These are phyloP conservation scores for Raphidocelis subcapitata DNA, from an alignment of 139 green algal species.

Conservation along the genomic window DNA sequence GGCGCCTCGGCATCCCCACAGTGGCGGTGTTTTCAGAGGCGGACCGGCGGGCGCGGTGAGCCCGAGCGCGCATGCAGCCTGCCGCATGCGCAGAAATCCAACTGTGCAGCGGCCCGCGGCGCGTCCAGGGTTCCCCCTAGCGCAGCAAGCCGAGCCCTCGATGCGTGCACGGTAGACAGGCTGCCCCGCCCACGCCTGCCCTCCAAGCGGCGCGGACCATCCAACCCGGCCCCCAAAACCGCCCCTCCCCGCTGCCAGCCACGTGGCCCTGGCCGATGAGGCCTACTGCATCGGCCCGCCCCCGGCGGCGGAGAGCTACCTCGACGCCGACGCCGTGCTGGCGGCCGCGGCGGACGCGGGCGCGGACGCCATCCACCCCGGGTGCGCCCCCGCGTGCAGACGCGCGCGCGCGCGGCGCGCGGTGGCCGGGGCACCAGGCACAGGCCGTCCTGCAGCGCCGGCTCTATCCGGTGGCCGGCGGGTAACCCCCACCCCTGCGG, in stretches of 20 bases:
- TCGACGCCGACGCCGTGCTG: conserved; percentile 67
- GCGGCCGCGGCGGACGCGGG: conserved; percentile 53
- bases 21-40: conserved; percentile 83
- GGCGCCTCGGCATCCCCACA: conserved; percentile 72
- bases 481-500: no score
- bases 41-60: conserved; percentile 39
- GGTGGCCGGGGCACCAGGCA: no score
- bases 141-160: no score
- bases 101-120: background rate
- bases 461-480: no score
- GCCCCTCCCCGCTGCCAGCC: conserved; percentile 28
- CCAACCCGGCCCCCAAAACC: background rate
- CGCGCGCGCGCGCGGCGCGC: no score
- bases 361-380: conserved; percentile 69
- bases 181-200: background rate
- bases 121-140: no score
- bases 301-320: conserved; percentile 72
- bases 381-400: no score
- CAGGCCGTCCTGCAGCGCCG: no score
- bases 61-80: background rate
- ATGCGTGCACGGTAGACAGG: no score
- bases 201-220: background rate
- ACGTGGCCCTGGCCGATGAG: conserved; percentile 69
- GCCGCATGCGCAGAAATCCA: background rate
- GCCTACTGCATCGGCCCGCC: conserved; percentile 79